A percentile compares a stretch with the other conserved stretches of the same genome.
These are phyloP conservation scores for Microbotryum lychnidis-dioicae DNA, from an alignment of 1,284 basidiomycete genomes.

Conservation along the genomic window DNA sequence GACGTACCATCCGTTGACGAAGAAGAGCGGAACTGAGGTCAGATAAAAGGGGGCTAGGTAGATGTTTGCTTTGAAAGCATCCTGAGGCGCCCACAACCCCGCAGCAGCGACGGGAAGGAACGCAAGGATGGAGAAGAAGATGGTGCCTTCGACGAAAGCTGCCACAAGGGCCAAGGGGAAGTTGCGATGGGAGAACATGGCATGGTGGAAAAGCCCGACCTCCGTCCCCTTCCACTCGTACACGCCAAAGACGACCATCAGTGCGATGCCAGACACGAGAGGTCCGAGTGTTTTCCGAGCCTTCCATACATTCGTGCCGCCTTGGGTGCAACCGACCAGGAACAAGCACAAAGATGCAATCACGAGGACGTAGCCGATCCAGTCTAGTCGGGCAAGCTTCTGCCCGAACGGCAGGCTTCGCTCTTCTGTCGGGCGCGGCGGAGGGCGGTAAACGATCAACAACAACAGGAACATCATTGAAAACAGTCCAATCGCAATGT, in stretches of 20 bases:
- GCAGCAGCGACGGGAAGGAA: slow-evolving; percentile 9
- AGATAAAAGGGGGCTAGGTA: slow-evolving; percentile 13
- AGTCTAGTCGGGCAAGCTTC: slow-evolving; percentile 5
- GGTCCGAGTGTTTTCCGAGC: slow-evolving; percentile 8
- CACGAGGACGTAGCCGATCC: slow-evolving; percentile 11
- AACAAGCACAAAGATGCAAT: slow-evolving; percentile 1
- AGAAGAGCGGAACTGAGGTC: background rate
- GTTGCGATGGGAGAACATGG: slow-evolving; percentile 14
- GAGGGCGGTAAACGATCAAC: slow-evolving; percentile 10
- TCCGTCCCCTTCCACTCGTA: slow-evolving; percentile 14
- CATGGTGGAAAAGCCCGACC: slow-evolving; percentile 16
- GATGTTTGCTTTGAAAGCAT: slow-evolving; percentile 7
- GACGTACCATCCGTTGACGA: background rate
- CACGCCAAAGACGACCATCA: slow-evolving; percentile 12
- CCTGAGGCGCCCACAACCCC: slow-evolving; percentile 11
- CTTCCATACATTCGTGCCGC: slow-evolving; percentile 10
- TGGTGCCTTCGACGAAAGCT: slow-evolving; percentile 17
- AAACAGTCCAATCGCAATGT: slow-evolving; percentile 9
- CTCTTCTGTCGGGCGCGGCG: slow-evolving; percentile 8
- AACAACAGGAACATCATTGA: slow-evolving; percentile 3
- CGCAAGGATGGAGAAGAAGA: slow-evolving; percentile 7
- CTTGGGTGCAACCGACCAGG: slow-evolving; percentile 10
- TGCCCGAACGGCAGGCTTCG: background rate
- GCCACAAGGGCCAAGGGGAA: slow-evolving; percentile 9
- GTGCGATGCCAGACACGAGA: slow-evolving; percentile 8